Conservation (phyloP, 768 basidiomycete genomes). For the Naganishia randhawae region DNA sequence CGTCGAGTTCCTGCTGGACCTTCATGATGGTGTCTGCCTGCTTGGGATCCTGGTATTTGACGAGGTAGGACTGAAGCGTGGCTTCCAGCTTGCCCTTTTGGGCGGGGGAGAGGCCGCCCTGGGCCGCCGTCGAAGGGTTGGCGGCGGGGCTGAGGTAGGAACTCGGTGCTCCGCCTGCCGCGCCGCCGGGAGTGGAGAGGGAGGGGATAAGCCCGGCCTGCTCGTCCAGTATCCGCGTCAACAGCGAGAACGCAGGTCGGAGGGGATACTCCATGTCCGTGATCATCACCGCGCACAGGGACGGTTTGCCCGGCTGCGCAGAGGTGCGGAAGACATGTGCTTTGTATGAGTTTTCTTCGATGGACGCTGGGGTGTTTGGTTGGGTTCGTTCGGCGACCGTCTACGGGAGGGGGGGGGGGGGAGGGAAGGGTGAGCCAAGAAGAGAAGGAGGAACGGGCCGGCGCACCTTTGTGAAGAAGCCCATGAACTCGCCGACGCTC, state of each 20-base stretch:
- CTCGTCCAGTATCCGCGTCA: slow-evolving; percentile 89
- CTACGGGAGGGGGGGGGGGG: slow-evolving; percentile 47
- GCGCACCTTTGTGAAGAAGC: slow-evolving; percentile 69
- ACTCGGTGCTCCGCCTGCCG: slow-evolving; percentile 24
- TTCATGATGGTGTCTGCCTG: slow-evolving; percentile 98
- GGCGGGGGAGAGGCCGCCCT: slow-evolving; percentile 72
- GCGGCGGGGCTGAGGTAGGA: slow-evolving; percentile 36
- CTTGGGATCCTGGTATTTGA: slow-evolving; percentile 92
- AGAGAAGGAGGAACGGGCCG: not conserved
- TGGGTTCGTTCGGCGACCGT: slow-evolving; percentile 85
- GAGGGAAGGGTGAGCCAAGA: not conserved
- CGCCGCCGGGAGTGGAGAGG: slow-evolving; percentile 37
- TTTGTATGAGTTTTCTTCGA: slow-evolving; percentile 87
- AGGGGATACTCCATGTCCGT: slow-evolving; percentile 95
- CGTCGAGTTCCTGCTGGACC: slow-evolving; percentile 95
- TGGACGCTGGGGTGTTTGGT: slow-evolving; percentile 83
- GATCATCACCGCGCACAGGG: slow-evolving; percentile 76
- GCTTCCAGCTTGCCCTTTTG: slow-evolving; percentile 50
- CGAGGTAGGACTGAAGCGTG: slow-evolving; percentile 61
- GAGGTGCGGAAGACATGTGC: slow-evolving; percentile 90
- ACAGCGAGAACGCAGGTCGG: slow-evolving; percentile 88
- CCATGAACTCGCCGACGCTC: slow-evolving; percentile 83
- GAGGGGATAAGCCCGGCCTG: slow-evolving; percentile 66
- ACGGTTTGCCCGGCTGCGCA: slow-evolving; percentile 57
- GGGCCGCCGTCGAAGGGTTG: slow-evolving; percentile 47